phyloP scores from a whole-genome alignment of 306 rosid species.

The Calophaca sinica region DNA sequence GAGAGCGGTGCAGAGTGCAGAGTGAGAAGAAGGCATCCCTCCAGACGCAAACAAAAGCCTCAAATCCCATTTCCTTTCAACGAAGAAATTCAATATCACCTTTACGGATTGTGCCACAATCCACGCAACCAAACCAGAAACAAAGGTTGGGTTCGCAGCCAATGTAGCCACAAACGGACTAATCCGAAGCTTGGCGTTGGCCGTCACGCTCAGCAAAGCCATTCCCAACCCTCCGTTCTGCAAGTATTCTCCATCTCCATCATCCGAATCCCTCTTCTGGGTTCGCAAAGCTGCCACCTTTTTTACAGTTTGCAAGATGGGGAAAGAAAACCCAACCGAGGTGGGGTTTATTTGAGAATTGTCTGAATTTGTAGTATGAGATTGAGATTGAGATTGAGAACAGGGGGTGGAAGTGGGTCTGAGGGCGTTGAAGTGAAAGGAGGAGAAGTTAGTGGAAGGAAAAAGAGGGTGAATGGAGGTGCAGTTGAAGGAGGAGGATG shows the following conservation, averaged over 20 bases:
- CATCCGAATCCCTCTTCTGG: conserved; percentile 43
- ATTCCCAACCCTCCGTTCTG: conserved; percentile 72
- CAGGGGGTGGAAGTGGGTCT: conserved; percentile 18
- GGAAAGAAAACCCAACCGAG: conserved; percentile 39
- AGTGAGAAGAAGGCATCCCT: conserved; percentile 96
- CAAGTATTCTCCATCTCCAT: conserved; percentile 39
- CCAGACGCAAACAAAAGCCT: conserved; percentile 67
- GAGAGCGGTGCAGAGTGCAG: conserved; percentile 83
- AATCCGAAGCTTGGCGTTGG: conserved; percentile 67
- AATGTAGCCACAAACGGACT: conserved; percentile 82
- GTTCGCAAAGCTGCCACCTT: conserved; percentile 43
- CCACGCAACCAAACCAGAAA: conserved; percentile 78
- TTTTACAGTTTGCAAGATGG: conserved; percentile 48
- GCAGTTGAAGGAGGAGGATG: conserved; percentile 39
- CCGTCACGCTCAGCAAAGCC: conserved; percentile 69
- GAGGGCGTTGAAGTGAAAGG: conserved; percentile 38
- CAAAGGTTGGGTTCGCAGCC: conserved; percentile 85
- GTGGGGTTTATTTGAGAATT: conserved; percentile 41
- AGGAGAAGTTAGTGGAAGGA: neutral
- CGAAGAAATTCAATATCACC: conserved; percentile 70
- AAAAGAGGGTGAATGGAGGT: conserved; percentile 14
- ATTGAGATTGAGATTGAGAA: conserved; percentile 34
- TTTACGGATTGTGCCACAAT: conserved; percentile 66
- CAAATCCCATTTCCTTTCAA: conserved; percentile 77
- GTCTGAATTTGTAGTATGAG: conserved; percentile 21